phyloP scores from a whole-genome alignment of 169 alveolate species.

The Plasmodium malariae region DNA sequence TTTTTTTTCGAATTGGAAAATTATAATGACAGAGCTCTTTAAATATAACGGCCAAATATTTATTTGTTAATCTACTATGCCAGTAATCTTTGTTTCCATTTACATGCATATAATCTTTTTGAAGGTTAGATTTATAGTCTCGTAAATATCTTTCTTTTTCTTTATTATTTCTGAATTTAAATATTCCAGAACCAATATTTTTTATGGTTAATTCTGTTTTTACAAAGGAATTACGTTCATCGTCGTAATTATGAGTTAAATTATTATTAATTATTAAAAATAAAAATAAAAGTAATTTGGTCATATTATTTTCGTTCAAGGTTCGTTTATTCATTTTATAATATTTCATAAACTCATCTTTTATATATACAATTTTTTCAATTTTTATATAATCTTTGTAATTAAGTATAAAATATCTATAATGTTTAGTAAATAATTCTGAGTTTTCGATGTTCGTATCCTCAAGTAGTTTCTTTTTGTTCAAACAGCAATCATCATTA shows the following conservation, averaged over 20 bases:
- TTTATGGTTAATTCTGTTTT: constrained; percentile 39
- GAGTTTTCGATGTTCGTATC: not conserved
- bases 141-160: constrained; percentile 61
- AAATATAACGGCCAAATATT: constrained; percentile 62
- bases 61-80: constrained; percentile 75
- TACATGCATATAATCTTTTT: constrained; percentile 68
- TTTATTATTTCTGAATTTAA: constrained; percentile 46
- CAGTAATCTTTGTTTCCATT: constrained; percentile 72
- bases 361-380: constrained; percentile 29
- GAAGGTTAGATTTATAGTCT: constrained; percentile 33
- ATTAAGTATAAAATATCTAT: constrained; percentile 26
- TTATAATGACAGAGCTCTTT: constrained; percentile 59
- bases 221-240: constrained; percentile 32
- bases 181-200: constrained; percentile 70
- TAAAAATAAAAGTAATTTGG: constrained; percentile 5
- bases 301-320: constrained; percentile 24
- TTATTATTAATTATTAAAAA: constrained; percentile 64
- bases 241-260: constrained; percentile 1
- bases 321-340: constrained; percentile 18
- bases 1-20: constrained; percentile 35
- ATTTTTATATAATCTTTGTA: constrained; percentile 33
- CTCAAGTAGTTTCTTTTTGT: not conserved
- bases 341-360: constrained; percentile 50
- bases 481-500: not conserved
- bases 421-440: constrained; percentile 44